Conservation (phyloP, 2,329 filamentous ascomycete species). For the Neospermospora avenae region DNA sequence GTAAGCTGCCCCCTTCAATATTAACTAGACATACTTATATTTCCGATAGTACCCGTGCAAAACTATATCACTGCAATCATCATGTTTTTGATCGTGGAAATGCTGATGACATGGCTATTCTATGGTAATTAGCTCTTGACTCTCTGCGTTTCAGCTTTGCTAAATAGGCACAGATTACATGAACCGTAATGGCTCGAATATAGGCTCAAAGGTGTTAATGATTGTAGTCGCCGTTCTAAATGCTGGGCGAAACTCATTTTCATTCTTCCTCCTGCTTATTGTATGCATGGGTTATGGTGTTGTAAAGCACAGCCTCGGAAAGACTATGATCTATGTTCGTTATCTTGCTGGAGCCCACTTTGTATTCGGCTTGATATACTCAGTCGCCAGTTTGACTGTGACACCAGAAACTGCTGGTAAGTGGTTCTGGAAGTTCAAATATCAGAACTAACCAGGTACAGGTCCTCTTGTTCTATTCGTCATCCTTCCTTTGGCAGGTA, state of each 20-base stretch:
- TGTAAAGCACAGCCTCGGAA: slow-evolving; percentile 87
- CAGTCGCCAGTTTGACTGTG: slow-evolving; percentile 82
- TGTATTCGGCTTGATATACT: slow-evolving; percentile 90
- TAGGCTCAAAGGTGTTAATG: slow-evolving; percentile 80
- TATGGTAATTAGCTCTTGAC: slow-evolving; percentile 57
- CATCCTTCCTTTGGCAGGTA: slow-evolving; percentile 86
- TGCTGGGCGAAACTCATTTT: slow-evolving; percentile 93
- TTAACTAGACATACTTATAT: slow-evolving; percentile 35
- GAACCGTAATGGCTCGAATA: slow-evolving; percentile 82
- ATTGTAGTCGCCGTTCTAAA: slow-evolving; percentile 91
- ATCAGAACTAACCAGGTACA: slow-evolving; percentile 28
- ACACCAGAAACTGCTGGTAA: slow-evolving; percentile 78
- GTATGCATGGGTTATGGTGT: slow-evolving; percentile 99
- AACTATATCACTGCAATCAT: slow-evolving; percentile 99
- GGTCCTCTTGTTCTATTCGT: slow-evolving; percentile 90
- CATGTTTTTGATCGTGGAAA: slow-evolving; percentile 89
- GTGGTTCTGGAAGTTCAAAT: slow-evolving; percentile 23
- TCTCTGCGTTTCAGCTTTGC: slow-evolving; percentile 14
- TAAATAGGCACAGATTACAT: slow-evolving; percentile 70
- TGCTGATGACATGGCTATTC: slow-evolving; percentile 98
- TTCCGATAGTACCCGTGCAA: slow-evolving; percentile 75
- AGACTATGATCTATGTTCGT: slow-evolving; percentile 91
- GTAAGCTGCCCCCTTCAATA: slow-evolving; percentile 44
- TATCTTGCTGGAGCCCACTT: slow-evolving; percentile 91
- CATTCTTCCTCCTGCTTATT: slow-evolving; percentile 95